Base-by-base conservation (phyloP, 495 filamentous ascomycete genomes). In the Penicillium paxilli region DNA sequence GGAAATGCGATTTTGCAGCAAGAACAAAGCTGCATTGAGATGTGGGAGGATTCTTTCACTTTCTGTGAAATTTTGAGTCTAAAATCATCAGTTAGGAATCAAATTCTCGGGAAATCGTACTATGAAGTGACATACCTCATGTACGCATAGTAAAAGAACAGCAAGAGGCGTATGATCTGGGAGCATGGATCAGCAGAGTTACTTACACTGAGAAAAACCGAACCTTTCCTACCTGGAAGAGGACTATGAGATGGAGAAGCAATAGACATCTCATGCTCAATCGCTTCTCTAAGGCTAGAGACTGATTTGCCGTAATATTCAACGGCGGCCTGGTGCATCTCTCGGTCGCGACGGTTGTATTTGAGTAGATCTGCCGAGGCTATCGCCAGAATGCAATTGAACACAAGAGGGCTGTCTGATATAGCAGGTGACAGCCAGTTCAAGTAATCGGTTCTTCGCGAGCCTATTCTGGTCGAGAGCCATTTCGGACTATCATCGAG, bases 21-120 rank as follows among this genome's bases (percentile, higher is more conserved):
- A 51, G 20, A 49, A 49, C 8, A 58, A 54, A 2, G 61, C 61
- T 4, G 57, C 61, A 17, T 64, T 64, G 30, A 64, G 51, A 52
- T 64, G 61, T 1, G 61, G 61, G 4, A 64, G 32, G 2, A 64
- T 23, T 30, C 57, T 47, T 8, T 57, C 46, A 4, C 21, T 44
- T 25, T 52, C 26, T 4, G 61, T 49, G 44, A 57, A 64, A 25
- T 64, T 64, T 24, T 64, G 61, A 0, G 54, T 49, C 59, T 62
- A 17, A 4, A 42, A 21, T 26, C 35, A 33, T 12, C 11, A 19
- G 25, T 5, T 16, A 16, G 35, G 16, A 38, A 38, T 7, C 35
- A 38, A n/a, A 12, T 37, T 30, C 11, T 5, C 16, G n/a, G n/a
- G n/a, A 38, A 11, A 35, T 14, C 4, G 16, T 14, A n/a, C 1